These are phyloP conservation scores for Chamaecyparis obtusa DNA, from an alignment of 75 land plant genomes.

Conservation along the genomic window DNA sequence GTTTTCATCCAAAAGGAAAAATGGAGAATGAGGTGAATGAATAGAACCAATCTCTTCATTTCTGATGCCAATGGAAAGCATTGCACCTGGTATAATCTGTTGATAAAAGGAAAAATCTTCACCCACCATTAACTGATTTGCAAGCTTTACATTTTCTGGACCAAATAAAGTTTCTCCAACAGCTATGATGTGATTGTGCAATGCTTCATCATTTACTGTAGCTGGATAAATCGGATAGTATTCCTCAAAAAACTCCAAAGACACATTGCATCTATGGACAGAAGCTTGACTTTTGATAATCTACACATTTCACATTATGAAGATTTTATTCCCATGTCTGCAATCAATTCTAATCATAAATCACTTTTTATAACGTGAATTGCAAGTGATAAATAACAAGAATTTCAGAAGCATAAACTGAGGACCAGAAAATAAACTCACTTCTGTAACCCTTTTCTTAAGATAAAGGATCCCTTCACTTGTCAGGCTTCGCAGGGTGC, in stretches of 20 bases:
- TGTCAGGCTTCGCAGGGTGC: constrained; percentile 43
- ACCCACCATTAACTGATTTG: constrained; percentile 72
- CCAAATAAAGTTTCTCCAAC: constrained; percentile 63
- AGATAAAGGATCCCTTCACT: constrained; percentile 51
- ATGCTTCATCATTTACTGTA: constrained; percentile 45
- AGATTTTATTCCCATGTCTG: background rate
- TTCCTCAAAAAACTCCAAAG: constrained; percentile 53
- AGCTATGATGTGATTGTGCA: constrained; percentile 49
- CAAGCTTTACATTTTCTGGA: constrained; percentile 36
- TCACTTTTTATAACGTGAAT: background rate
- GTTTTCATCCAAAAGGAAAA: constrained; percentile 73
- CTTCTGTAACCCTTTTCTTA: constrained; percentile 57
- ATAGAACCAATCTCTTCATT: constrained; percentile 54
- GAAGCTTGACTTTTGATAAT: constrained; percentile 74
- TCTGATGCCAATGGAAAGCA: constrained; percentile 59
- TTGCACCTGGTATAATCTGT: constrained; percentile 73
- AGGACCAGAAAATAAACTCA: background rate
- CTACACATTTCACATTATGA: constrained; percentile 19
- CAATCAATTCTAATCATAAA: background rate
- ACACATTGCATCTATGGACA: constrained; percentile 66
- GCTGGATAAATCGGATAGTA: constrained; percentile 63
- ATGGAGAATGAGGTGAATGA: constrained; percentile 66
- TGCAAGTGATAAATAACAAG: background rate
- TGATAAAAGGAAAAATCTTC: constrained; percentile 92
- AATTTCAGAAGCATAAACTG: background rate